Conservation (phyloP, 139 green algal species). For the Medakamo hakoo region DNA sequence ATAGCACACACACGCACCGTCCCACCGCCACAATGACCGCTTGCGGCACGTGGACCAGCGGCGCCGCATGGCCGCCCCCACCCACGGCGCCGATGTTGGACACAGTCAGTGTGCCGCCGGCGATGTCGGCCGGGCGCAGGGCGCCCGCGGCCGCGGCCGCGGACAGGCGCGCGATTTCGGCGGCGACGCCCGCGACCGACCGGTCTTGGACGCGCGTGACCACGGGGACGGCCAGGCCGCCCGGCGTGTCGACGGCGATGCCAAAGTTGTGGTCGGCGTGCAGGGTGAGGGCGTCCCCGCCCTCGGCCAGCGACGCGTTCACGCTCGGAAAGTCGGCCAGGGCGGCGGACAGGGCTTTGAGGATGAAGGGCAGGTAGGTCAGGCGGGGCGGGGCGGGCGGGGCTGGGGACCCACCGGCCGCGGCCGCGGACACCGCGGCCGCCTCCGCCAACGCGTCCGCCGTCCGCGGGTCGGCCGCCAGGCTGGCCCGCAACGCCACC, state of each 20-base stretch:
- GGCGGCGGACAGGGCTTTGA: conserved; percentile 61
- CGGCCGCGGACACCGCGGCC: too few relatives aligned
- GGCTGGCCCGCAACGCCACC: conserved; percentile 20
- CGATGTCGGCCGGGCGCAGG: conserved; percentile 42
- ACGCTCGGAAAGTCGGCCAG: conserved; percentile 47
- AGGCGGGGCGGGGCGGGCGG: neutral
- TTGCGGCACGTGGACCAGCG: conserved; percentile 53
- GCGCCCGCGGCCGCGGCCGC: conserved; percentile 33
- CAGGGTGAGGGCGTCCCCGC: conserved; percentile 47
- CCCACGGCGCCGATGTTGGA: conserved; percentile 81
- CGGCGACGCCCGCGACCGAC: conserved; percentile 32
- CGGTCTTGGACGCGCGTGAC: conserved; percentile 43
- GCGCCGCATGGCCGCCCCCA: conserved; percentile 65
- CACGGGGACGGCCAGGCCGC: conserved; percentile 72
- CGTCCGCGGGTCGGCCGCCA: conserved; percentile 17
- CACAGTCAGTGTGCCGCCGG: conserved; percentile 62
- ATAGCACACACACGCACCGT: neutral
- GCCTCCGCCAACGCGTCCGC: too few relatives aligned
- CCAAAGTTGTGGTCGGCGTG: conserved; percentile 71
- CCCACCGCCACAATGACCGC: conserved; percentile 78
- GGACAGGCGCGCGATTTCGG: conserved; percentile 53
- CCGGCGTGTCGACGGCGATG: conserved; percentile 69
- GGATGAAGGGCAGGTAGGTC: conserved; percentile 12
- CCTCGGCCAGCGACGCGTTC: conserved; percentile 51
- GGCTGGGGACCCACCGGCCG: too few relatives aligned